Conservation (phyloP, 1,284 basidiomycete species). For the Stygiomarasmius scandens region DNA sequence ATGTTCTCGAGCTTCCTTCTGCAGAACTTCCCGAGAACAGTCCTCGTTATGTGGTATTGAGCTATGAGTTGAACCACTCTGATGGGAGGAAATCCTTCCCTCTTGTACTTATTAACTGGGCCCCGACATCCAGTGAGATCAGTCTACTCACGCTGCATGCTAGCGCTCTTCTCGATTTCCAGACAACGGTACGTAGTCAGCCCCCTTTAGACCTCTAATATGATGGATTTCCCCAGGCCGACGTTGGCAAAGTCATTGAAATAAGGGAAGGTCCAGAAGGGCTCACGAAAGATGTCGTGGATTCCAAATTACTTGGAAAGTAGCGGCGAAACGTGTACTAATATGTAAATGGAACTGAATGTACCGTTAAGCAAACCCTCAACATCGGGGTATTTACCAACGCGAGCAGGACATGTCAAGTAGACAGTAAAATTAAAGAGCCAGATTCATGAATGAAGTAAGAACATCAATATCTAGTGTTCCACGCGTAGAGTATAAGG, state of each 20-base stretch:
- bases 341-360: too few relatives aligned
- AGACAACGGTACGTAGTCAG: conserved; percentile 59
- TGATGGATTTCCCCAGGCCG: conserved; percentile 49
- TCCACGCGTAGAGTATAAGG: not conserved
- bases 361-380: too few relatives aligned
- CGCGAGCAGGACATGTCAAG: too few relatives aligned
- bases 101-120: conserved; percentile 86
- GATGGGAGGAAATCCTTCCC: conserved; percentile 90
- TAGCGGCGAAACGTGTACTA: not conserved
- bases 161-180: conserved; percentile 79
- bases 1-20: not conserved
- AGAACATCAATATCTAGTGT: not conserved
- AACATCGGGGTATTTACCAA: too few relatives aligned
- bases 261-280: conserved; percentile 80
- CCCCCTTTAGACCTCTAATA: not conserved
- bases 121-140: conserved; percentile 74
- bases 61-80: conserved; percentile 79
- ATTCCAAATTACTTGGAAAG: conserved; percentile 56
- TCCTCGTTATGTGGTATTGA: conserved; percentile 80
- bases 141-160: conserved; percentile 83
- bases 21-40: conserved; percentile 89
- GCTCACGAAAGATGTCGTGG: conserved; percentile 72
- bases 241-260: conserved; percentile 78
- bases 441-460: not conserved
- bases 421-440: not conserved